Conservation (phyloP, 768 basidiomycete species). For the Clavaria fumosa region DNA sequence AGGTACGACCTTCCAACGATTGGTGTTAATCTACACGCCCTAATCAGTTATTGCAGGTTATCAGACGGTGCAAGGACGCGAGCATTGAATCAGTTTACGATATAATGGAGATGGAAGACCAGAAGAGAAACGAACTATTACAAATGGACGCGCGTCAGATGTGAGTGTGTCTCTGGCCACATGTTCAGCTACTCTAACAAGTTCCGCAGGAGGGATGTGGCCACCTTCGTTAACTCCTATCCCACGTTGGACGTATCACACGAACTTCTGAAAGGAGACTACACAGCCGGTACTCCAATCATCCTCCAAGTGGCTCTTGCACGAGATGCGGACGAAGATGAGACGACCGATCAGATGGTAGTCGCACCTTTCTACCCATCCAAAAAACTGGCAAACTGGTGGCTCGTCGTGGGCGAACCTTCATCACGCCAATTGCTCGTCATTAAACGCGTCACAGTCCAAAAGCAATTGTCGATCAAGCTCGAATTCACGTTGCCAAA, state of each 20-base stretch:
- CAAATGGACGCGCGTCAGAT: slow-evolving; percentile 79
- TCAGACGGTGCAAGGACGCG: slow-evolving; percentile 73
- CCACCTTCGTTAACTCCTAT: slow-evolving; percentile 91
- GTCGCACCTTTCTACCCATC: slow-evolving; percentile 89
- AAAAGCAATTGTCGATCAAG: slow-evolving; percentile 68
- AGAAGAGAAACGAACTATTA: slow-evolving; percentile 63
- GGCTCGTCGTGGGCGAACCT: slow-evolving; percentile 88
- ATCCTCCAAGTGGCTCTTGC: slow-evolving; percentile 63
- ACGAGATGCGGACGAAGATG: slow-evolving; percentile 70
- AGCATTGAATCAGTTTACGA: slow-evolving; percentile 87
- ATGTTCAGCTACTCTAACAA: slow-evolving; percentile 10
- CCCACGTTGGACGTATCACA: slow-evolving; percentile 88
- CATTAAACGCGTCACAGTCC: slow-evolving; percentile 83
- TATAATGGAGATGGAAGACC: slow-evolving; percentile 97
- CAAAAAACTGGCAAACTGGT: slow-evolving; percentile 92
- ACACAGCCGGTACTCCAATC: slow-evolving; percentile 78
- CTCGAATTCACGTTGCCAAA: slow-evolving; percentile 82
- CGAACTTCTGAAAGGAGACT: slow-evolving; percentile 75
- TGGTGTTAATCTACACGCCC: not conserved
- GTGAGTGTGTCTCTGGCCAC: slow-evolving; percentile 32
- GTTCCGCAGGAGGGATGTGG: slow-evolving; percentile 69
- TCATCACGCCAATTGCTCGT: slow-evolving; percentile 66
- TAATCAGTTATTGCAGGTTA: slow-evolving; percentile 29
- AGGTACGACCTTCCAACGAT: slow-evolving; percentile 31
- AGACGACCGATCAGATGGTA: slow-evolving; percentile 60